phyloP scores from a whole-genome alignment of 2,329 filamentous ascomycete species.

The Talaromyces sp. region DNA sequence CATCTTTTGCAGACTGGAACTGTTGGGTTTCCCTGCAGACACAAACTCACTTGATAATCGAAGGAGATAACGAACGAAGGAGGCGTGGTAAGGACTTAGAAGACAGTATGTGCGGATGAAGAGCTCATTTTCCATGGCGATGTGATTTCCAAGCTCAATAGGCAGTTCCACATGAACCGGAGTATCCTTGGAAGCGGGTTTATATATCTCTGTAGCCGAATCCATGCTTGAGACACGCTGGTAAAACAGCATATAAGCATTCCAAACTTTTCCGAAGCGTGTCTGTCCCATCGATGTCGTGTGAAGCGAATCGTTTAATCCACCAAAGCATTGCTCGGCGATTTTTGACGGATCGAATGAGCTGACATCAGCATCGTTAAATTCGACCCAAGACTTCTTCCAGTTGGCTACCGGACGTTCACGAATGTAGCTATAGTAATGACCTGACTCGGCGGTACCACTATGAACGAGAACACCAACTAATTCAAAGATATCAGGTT shows the following conservation, averaged over 20 bases:
- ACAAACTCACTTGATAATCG: conserved; percentile 49
- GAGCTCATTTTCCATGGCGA: conserved; percentile 65
- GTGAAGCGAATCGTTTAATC: conserved; percentile 51
- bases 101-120: conserved; percentile 73
- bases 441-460: conserved; percentile 86
- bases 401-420: conserved; percentile 58
- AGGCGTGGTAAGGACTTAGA: conserved; percentile 65
- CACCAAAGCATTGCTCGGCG: conserved; percentile 74
- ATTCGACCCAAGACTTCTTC: conserved; percentile 69
- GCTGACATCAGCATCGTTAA: conserved; percentile 83
- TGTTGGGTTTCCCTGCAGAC: conserved; percentile 43
- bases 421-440: conserved; percentile 95
- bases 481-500: conserved; percentile 79
- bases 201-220: conserved; percentile 46
- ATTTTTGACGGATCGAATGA: conserved; percentile 69
- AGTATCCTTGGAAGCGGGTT: conserved; percentile 41
- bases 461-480: conserved; percentile 93
- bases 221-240: conserved; percentile 67
- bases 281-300: conserved; percentile 40
- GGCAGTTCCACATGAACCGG: conserved; percentile 45
- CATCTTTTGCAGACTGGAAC: conserved; percentile 40
- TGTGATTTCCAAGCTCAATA: conserved; percentile 45
- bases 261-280: conserved; percentile 63
- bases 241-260: conserved; percentile 98
- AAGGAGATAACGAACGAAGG: conserved; percentile 61